Evolutionary conservation across 2,329 filamentous ascomycete genomes (phyloP).

Genomic region (Fusarium oxysporum): DNA sequence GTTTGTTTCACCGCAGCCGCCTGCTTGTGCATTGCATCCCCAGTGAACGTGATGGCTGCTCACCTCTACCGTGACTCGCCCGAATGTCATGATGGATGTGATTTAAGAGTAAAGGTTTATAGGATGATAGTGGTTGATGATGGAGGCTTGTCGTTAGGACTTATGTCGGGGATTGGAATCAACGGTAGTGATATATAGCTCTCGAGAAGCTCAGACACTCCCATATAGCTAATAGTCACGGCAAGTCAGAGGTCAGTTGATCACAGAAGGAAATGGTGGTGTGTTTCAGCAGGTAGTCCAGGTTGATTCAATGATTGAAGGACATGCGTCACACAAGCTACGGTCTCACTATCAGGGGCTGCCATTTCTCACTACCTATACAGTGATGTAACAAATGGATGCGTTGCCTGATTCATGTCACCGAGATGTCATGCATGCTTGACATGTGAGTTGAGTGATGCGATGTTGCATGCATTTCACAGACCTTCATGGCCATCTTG

Average conservation of each 20-base stretch:
- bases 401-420: background rate
- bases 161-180: fast-evolving
- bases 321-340: background rate
- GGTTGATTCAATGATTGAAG: background rate
- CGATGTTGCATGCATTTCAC: too few species aligned
- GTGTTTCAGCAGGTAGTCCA: background rate
- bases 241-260: fast-evolving
- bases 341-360: fast-evolving
- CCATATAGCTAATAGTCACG: background rate
- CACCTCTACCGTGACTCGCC: fast-evolving
- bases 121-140: fast-evolving
- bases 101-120: fast-evolving
- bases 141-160: fast-evolving
- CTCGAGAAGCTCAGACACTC: fast-evolving
- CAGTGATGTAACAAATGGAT: background rate
- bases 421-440: fast-evolving
- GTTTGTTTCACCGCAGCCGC: fast-evolving
- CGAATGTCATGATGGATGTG: background rate
- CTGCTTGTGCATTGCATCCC: background rate
- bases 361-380: fast-evolving
- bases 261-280: fast-evolving
- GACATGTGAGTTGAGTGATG: fast-evolving
- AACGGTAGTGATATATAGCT: background rate
- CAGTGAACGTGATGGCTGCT: background rate
- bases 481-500: fast-evolving